phyloP scores from a whole-genome alignment of 805 yeast species.

The Ogataea angusta region DNA sequence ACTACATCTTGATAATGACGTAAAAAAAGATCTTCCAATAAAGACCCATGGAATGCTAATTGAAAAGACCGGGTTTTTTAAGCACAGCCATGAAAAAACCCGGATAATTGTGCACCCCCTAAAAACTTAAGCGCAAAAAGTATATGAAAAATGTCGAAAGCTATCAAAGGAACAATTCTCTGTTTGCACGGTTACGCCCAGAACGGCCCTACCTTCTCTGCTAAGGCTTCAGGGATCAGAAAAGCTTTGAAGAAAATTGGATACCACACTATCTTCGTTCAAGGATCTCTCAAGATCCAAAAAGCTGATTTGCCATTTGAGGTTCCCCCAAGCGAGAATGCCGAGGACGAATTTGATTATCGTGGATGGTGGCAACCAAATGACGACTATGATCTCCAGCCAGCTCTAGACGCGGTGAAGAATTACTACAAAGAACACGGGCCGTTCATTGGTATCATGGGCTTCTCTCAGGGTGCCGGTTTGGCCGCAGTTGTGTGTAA shows the following conservation, averaged over 20 bases:
- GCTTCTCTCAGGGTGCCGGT: slow-evolving; percentile 95
- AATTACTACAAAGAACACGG: slow-evolving; percentile 54
- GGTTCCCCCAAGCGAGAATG: slow-evolving; percentile 31
- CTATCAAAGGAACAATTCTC: slow-evolving; percentile 49
- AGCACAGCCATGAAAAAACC: slow-evolving; percentile 1
- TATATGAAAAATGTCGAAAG: slow-evolving; percentile 24
- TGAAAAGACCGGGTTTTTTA: neutral
- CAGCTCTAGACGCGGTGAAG: slow-evolving; percentile 49
- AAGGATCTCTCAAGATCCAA: slow-evolving; percentile 69
- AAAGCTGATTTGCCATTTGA: slow-evolving; percentile 74
- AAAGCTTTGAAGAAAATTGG: slow-evolving; percentile 64
- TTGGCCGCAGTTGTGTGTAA: slow-evolving; percentile 68
- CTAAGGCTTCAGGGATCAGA: slow-evolving; percentile 85
- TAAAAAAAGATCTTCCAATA: slow-evolving; percentile 2
- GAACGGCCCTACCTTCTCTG: slow-evolving; percentile 77
- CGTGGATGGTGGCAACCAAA: slow-evolving; percentile 75
- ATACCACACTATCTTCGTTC: slow-evolving; percentile 69
- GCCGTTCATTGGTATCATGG: slow-evolving; percentile 85
- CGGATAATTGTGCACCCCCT: slow-evolving; percentile 6
- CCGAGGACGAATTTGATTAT: slow-evolving; percentile 26
- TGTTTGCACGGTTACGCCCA: slow-evolving; percentile 92
- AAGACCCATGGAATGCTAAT: neutral
- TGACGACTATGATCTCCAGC: slow-evolving; percentile 33
- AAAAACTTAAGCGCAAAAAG: neutral
- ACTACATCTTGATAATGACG: neutral